Conservation (phyloP, 352 stramenopile genomes). For the Globisporangium canariense region DNA sequence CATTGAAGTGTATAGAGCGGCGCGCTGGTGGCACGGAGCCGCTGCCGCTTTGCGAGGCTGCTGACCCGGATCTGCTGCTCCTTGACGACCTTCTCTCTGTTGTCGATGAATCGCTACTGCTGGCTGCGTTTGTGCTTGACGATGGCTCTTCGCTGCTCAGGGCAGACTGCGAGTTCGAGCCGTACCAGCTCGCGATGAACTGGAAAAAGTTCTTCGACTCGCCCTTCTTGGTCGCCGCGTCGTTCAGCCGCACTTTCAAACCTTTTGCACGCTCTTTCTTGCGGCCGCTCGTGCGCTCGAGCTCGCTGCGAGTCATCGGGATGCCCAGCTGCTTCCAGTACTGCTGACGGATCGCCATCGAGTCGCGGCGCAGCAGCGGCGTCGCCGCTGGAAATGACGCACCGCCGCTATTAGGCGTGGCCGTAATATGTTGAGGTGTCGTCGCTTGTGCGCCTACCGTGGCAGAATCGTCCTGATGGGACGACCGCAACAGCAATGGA, state of each 20-base stretch:
- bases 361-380: conserved; percentile 64
- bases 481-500: conserved; percentile 19
- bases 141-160: neutral
- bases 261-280: conserved; percentile 65
- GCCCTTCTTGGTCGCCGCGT: conserved; percentile 35
- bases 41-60: neutral
- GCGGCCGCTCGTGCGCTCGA: conserved; percentile 72
- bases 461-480: conserved; percentile 16
- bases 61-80: conserved; percentile 10
- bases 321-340: conserved; percentile 87
- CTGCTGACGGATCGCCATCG: conserved; percentile 78
- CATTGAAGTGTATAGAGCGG: conserved; percentile 59
- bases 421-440: conserved; percentile 11
- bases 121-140: conserved; percentile 9
- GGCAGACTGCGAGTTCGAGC: conserved; percentile 14
- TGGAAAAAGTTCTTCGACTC: conserved; percentile 70
- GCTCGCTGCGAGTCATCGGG: conserved; percentile 70
- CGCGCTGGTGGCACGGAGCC: conserved; percentile 16
- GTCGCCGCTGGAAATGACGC: neutral
- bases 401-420: conserved; percentile 6
- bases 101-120: conserved; percentile 5
- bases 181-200: conserved; percentile 82
- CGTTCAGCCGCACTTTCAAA: conserved; percentile 76
- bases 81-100: neutral
- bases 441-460: conserved; percentile 1